phyloP scores from a whole-genome alignment of 192 early-diverging fungal species.

The Gonapodya prolifera region DNA sequence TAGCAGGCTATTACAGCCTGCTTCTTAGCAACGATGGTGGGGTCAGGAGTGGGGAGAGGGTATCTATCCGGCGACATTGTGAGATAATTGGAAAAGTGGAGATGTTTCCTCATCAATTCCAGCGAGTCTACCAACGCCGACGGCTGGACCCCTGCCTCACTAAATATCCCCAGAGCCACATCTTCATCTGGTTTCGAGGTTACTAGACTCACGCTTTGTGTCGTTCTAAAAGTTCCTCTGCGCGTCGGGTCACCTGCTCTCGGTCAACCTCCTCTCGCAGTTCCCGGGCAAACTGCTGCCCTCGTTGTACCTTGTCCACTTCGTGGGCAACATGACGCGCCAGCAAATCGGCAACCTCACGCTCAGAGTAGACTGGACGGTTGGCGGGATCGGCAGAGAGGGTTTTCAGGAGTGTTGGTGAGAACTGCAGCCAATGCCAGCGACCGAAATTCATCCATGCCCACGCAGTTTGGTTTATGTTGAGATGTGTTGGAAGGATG shows the following conservation, averaged over 20 bases:
- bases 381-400: background rate
- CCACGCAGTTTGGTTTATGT: background rate
- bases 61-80: too few relatives aligned
- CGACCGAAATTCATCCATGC: background rate
- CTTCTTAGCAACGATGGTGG: background rate
- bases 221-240: background rate
- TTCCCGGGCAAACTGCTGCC: background rate
- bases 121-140: too few relatives aligned
- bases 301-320: background rate
- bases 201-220: background rate
- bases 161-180: too few relatives aligned
- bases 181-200: too few relatives aligned
- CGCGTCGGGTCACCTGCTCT: background rate
- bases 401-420: background rate
- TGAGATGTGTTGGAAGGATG: background rate
- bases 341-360: background rate
- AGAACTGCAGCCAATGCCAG: background rate
- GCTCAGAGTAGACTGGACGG: background rate
- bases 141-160: too few relatives aligned
- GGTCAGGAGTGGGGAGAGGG: background rate
- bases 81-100: too few relatives aligned
- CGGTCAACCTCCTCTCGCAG: background rate
- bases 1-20: background rate
- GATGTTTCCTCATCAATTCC: too few relatives aligned
- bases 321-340: background rate